These are phyloP conservation scores for Calonectria multiphialidica DNA, from an alignment of 2,329 filamentous ascomycete genomes.

Conservation along the genomic window DNA sequence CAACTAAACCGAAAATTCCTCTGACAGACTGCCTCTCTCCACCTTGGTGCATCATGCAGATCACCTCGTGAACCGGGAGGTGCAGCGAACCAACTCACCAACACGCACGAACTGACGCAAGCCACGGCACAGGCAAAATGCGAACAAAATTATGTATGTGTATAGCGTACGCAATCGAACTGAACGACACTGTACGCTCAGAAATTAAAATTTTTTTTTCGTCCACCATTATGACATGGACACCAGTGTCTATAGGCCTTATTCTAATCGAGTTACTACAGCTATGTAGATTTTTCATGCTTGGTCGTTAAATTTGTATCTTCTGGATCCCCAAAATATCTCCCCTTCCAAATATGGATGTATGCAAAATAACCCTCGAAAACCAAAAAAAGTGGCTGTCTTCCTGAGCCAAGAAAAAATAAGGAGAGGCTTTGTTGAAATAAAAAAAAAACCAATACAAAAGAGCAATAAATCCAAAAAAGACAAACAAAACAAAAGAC, in stretches of 20 bases:
- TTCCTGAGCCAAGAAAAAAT: conserved; percentile 8
- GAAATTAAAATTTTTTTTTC: conserved; percentile 33
- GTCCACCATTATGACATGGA: conserved; percentile 39
- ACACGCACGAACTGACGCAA: neutral
- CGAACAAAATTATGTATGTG: no score
- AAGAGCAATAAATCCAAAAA: neutral
- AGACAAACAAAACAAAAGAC: conserved; percentile 15
- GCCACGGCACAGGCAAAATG: neutral
- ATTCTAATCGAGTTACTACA: conserved; percentile 39
- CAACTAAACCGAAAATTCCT: neutral
- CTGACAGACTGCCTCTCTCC: neutral
- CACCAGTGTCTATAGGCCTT: conserved; percentile 35
- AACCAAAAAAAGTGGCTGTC: neutral
- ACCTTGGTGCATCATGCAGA: neutral
- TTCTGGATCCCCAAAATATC: conserved; percentile 27
- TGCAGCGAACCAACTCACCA: neutral
- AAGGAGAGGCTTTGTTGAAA: neutral
- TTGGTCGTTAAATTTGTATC: conserved; percentile 41
- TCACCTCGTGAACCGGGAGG: neutral
- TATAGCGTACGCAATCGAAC: conserved; percentile 3
- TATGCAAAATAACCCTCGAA: neutral
- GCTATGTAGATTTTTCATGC: conserved; percentile 44
- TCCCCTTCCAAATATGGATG: conserved; percentile 23
- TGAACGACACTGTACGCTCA: conserved; percentile 12
- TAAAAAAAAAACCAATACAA: neutral